phyloP scores from a whole-genome alignment of 139 green algal genomes.

The Gonium pectorale region DNA sequence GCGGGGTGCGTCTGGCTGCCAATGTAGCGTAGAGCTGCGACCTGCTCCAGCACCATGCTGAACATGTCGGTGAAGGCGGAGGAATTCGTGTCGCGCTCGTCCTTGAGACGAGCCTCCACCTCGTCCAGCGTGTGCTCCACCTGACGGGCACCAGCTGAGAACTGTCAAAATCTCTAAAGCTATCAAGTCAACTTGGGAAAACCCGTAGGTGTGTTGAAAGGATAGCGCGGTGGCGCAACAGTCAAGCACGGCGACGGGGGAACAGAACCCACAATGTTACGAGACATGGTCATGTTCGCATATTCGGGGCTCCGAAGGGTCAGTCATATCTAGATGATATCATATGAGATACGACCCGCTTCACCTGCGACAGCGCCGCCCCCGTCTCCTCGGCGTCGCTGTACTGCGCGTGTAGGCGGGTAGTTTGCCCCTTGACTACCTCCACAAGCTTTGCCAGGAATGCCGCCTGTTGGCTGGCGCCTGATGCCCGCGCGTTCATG shows the following conservation, averaged over 20 bases:
- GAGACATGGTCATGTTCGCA: no score
- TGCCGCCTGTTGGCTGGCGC: neutral
- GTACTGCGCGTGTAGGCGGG: conserved; percentile 50
- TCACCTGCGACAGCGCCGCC: conserved; percentile 38
- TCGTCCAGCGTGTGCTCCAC: conserved; percentile 35
- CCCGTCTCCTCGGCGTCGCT: conserved; percentile 41
- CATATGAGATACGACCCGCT: no score
- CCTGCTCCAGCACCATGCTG: conserved; percentile 50
- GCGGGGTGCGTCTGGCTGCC: conserved; percentile 57
- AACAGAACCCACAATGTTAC: no score
- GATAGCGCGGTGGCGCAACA: no score
- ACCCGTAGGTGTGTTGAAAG: no score
- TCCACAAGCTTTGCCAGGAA: conserved; percentile 52
- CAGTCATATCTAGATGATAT: no score
- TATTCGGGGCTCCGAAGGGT: no score
- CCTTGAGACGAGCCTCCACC: conserved; percentile 16
- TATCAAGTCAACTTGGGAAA: no score
- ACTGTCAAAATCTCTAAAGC: no score
- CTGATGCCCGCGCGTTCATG: neutral
- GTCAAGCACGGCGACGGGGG: no score
- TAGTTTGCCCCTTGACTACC: conserved; percentile 50
- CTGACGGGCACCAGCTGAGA: neutral
- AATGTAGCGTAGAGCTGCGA: conserved; percentile 52
- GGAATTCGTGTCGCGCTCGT: conserved; percentile 10
- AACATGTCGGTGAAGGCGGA: conserved; percentile 43